phyloP scores from a whole-genome alignment of 2,329 filamentous ascomycete species.

The Trichoderma brevicompactum region DNA sequence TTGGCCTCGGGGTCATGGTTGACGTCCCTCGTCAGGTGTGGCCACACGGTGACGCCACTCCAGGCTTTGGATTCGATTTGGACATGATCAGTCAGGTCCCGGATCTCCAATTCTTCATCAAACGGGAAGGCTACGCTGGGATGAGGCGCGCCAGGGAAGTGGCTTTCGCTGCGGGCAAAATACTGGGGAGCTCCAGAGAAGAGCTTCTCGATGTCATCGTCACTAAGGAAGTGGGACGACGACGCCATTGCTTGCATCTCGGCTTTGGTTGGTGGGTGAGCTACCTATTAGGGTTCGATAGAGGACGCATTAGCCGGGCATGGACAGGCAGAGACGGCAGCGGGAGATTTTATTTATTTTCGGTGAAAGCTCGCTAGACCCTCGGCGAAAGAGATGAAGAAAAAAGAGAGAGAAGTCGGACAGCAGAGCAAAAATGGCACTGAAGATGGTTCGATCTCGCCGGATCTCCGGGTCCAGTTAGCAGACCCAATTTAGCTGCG shows the following conservation, averaged over 20 bases:
- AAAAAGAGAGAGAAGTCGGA: slow-evolving; percentile 2
- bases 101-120: slow-evolving; percentile 64
- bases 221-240: slow-evolving; percentile 53
- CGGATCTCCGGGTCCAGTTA: slow-evolving; percentile 26
- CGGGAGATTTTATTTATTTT: background rate
- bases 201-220: slow-evolving; percentile 67
- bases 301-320: slow-evolving; percentile 22
- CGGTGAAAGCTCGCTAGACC: slow-evolving; percentile 23
- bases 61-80: slow-evolving; percentile 67
- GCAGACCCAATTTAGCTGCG: slow-evolving; percentile 19
- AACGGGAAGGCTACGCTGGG: slow-evolving; percentile 70
- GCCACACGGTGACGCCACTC: slow-evolving; percentile 65
- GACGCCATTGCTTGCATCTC: slow-evolving; percentile 56
- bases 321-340: background rate
- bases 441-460: slow-evolving; percentile 28
- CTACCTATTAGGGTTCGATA: slow-evolving; percentile 11
- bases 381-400: slow-evolving; percentile 12
- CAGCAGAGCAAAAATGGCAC: slow-evolving; percentile 24
- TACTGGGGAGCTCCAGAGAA: slow-evolving; percentile 79
- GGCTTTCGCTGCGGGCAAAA: slow-evolving; percentile 63
- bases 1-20: slow-evolving; percentile 51
- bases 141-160: slow-evolving; percentile 62
- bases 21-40: slow-evolving; percentile 60
- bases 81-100: slow-evolving; percentile 67
- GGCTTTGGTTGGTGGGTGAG: background rate